A percentile compares a stretch with the other conserved stretches of the same genome.
These are phyloP conservation scores for Pythium pectinolyticum DNA, from an alignment of 352 stramenopile species.

Conservation along the genomic window DNA sequence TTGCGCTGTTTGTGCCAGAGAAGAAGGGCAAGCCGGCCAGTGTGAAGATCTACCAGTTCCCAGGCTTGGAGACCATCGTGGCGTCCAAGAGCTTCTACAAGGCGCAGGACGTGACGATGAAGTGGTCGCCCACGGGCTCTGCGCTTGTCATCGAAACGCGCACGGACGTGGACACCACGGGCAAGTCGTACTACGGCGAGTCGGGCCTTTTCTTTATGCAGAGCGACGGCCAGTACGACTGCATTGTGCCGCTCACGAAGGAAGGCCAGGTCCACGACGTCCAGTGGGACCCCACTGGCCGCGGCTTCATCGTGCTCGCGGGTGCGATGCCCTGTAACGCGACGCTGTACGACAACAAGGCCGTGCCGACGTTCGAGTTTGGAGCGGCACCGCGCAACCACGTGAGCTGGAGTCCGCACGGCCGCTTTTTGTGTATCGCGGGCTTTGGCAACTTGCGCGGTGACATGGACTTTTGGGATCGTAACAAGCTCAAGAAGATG, in stretches of 20 bases:
- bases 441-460: slow-evolving; percentile 98
- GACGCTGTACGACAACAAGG: slow-evolving; percentile 97
- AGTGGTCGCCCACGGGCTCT: slow-evolving; percentile 87
- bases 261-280: slow-evolving; percentile 94
- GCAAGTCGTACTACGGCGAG: slow-evolving; percentile 98
- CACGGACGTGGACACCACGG: slow-evolving; percentile 91
- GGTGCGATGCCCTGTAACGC: slow-evolving; percentile 94
- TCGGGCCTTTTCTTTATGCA: slow-evolving; percentile 96
- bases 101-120: slow-evolving; percentile 87
- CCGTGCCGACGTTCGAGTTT: slow-evolving; percentile 95
- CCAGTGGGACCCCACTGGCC: slow-evolving; percentile 91
- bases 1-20: slow-evolving; percentile 86
- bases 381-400: slow-evolving; percentile 95
- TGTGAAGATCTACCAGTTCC: slow-evolving; percentile 85
- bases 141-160: slow-evolving; percentile 90
- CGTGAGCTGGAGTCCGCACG: slow-evolving; percentile 94
- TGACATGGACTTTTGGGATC: slow-evolving; percentile 95
- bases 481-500: slow-evolving; percentile 96
- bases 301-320: slow-evolving; percentile 94
- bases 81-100: slow-evolving; percentile 91
- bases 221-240: slow-evolving; percentile 90
- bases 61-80: slow-evolving; percentile 55
- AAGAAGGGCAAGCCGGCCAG: slow-evolving; percentile 89
- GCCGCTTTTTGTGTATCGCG: slow-evolving; percentile 93
- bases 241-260: slow-evolving; percentile 88